Evolutionary conservation across 1,139 yeast species (phyloP), one percentile per base, ranked within the genome.

Genomic region (Candida sp.): DNA sequence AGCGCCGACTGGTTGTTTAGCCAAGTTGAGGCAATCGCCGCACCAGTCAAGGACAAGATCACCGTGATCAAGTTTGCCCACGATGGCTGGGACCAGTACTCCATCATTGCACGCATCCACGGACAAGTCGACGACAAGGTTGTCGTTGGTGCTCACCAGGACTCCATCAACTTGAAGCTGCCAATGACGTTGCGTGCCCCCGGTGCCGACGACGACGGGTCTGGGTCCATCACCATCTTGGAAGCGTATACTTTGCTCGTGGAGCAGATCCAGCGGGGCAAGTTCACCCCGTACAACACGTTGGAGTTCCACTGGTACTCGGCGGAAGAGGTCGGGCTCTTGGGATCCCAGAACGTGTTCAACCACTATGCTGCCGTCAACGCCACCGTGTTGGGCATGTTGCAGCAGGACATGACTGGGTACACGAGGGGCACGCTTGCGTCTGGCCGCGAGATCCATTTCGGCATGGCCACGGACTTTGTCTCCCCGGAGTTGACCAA

Each of bases 361-460:
- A 70, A 81, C 22, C 69, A 75, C 30, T 89, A 88, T 62, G 67
- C 77, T 26, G 62, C 66, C 9, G 58, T 69, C 2, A 74, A 75
- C 40, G 78, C 73, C 50, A 74, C 78, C n/a, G 93, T 93, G 23
- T 78, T 86, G 34, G 93, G 93, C 4, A 88, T 92, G 91, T 76
- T 93, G 47, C 98, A 93, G 68, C 97, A 91, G 66, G 98, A 93
- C 65, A 93, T 93, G 98, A 90, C 98, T 1, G 98, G 98, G 0
- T 92, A 80, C 63, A 81, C 87, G 7, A 79, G 81, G 44, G 81
- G 78, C 47, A 72, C 86, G 25, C 62, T 75, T 25, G 85, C 81
- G 45, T 74, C 73, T 40, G 87, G 86, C 4, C 66, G 74, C n/a
- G 82, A 80, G 46, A 92, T 87, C 53, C 90, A 88, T 63, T 79